Evolutionary conservation across 2,329 filamentous ascomycete genomes (phyloP), one percentile per base, ranked within the genome.

Genomic region (Geosmithia morbida): DNA sequence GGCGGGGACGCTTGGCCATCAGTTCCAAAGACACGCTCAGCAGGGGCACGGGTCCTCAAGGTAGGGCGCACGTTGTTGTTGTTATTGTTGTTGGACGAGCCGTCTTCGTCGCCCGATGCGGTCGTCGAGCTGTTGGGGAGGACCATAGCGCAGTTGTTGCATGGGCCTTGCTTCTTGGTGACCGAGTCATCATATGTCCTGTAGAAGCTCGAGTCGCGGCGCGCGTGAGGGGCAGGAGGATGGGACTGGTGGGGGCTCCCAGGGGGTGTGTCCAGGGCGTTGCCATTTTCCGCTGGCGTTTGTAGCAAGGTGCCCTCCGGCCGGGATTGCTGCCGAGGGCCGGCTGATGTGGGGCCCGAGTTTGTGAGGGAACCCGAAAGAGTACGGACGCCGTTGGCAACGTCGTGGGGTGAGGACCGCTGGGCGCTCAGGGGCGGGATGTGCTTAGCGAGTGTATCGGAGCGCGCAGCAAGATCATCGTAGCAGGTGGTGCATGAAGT

Each of bases 121-220:
- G 53, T 54, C 13, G 54, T 54, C n/a, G 59, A 52, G 44, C 63
- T 62, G 30, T 59, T 56, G 0, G 80, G 80, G 7, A 84, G 62
- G 0, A 79, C 83, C 55, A 84, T 71, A 49, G 79, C 79, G 58
- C 80, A 84, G 60, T 83, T 84, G 51, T 81, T 76, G 58, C 80
- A 84, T 19, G 79, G 79, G 7, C 72, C 75, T 46, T 79, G 76
- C 49, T 75, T 73, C 59, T 74, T 77, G 42, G 75, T 80, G 22
- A 79, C 77, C n/a, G 74, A 74, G 51, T 81, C 77, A 53, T 81
- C 77, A 52, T 82, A 82, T 0, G 78, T 82, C 55, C 72, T 71
- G 49, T 70, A 69, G 53, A 81, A 82, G 57, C 72, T 75, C 20
- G 76, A 77, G 50, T 81, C 77, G 49, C 71, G 70, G 33, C 72